Evolutionary conservation across 345 rosid genomes (phyloP), one percentile per base, ranked within the genome.

Genomic region (Sapria himalayana): DNA sequence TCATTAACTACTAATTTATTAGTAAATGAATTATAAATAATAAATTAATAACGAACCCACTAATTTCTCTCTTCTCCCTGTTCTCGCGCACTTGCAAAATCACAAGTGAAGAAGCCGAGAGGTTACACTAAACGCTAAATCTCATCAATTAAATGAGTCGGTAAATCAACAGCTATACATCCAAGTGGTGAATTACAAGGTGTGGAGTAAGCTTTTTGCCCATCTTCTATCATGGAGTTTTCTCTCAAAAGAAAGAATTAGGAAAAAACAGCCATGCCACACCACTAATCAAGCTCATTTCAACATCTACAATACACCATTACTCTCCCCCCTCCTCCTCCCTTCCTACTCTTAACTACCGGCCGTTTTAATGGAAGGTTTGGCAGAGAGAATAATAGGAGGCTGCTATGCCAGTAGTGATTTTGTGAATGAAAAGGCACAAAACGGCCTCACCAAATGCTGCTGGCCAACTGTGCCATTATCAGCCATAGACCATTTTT

Each of bases 401-500:
- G 13, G 21, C 9, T n/a, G n/a, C n/a, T n/a, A n/a, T 5, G 40
- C 8, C 11, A 35, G 35, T 21, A 23, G 43, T 18, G 44, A 44
- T 6, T 36, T 22, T 41, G 36, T 57, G 7, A 19, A 24, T 31
- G 67, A 51, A 14, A 59, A 41, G 44, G 45, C 49, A 25, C 43
- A 40, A 5, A 35, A 41, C 14, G 51, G 39, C 18, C 44, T 54
- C 12, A 29, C 51, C 1, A 4, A n/a, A 10, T n/a, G n/a, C n/a
- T 56, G 49, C 29, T 64, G 57, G 15, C 60, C 78, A 25, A 49
- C 55, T 27, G 72, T 75, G 3, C 94, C 85, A 18, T 51, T 81
- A 52, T 73, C 94, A 11, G 89, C 97, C 41, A 69, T 70, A 12
- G 94, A 81, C 15, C 72, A 80, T 54, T 86, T 81, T 51, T 48